These are phyloP conservation scores for Ceratobasidium sp. DNA, from an alignment of 1,284 basidiomycete species.

Conservation along the genomic window DNA sequence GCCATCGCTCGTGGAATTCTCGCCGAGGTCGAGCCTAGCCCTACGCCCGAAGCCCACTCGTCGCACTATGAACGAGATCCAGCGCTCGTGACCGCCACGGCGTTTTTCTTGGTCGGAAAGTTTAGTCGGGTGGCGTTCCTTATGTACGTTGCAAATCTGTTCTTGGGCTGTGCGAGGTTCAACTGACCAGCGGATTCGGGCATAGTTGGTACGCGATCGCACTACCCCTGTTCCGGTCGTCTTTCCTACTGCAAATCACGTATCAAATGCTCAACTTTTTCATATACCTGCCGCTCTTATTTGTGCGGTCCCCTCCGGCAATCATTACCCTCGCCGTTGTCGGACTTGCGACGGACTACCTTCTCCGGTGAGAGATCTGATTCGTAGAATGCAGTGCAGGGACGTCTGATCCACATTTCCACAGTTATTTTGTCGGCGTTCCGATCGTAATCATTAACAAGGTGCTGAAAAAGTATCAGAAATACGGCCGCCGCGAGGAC, in stretches of 20 bases:
- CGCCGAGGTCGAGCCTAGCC: background rate
- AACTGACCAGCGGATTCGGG: constrained; percentile 21
- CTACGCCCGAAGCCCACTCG: background rate
- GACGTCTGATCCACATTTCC: background rate
- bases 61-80: constrained; percentile 42
- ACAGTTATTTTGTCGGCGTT: constrained; percentile 22
- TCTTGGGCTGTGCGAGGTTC: constrained; percentile 7
- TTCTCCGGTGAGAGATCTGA: constrained; percentile 39
- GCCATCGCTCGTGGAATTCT: constrained; percentile 47
- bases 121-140: constrained; percentile 50
- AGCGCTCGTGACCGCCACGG: constrained; percentile 53
- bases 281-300: constrained; percentile 56
- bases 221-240: constrained; percentile 55
- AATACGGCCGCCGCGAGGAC: background rate
- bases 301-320: constrained; percentile 52
- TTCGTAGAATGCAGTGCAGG: background rate
- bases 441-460: constrained; percentile 26
- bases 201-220: constrained; percentile 53
- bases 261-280: constrained; percentile 55
- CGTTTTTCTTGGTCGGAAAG: constrained; percentile 57
- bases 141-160: constrained; percentile 48
- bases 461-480: constrained; percentile 5
- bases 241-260: constrained; percentile 52
- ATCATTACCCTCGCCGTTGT: constrained; percentile 53
- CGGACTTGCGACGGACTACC: constrained; percentile 53